Evolutionary conservation across 257 asterid species (phyloP).

Genomic region (Cynanchum wilfordii): DNA sequence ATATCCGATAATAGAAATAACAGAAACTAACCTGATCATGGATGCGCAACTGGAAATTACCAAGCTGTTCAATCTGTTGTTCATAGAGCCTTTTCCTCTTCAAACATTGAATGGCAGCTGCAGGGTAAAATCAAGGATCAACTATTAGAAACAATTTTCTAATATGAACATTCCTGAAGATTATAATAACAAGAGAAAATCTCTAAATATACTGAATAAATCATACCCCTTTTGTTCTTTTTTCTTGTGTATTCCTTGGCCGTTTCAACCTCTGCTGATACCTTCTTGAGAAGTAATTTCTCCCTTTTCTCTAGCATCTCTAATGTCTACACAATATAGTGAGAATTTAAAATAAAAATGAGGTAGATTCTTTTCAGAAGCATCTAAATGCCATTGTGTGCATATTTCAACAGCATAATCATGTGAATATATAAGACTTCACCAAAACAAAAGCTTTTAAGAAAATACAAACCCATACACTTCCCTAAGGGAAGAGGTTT

Average conservation of each 20-base stretch:
- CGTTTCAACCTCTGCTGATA: slow-evolving; percentile 54
- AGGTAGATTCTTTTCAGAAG: neutral
- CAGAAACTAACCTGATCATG: slow-evolving; percentile 66
- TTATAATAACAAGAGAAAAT: neutral
- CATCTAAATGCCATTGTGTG: neutral
- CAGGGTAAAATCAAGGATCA: slow-evolving; percentile 8
- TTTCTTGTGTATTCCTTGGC: slow-evolving; percentile 58
- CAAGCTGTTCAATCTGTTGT: slow-evolving; percentile 75
- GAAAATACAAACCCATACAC: neutral
- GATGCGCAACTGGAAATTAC: slow-evolving; percentile 71
- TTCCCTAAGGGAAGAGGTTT: neutral
- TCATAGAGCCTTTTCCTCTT: slow-evolving; percentile 81
- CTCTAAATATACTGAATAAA: neutral
- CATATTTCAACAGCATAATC: neutral
- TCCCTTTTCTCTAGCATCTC: slow-evolving; percentile 86
- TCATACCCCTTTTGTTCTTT: slow-evolving; percentile 68
- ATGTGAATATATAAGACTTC: neutral
- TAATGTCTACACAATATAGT: slow-evolving; percentile 38
- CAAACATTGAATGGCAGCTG: slow-evolving; percentile 89
- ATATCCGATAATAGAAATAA: neutral
- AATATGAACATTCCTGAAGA: too few species aligned
- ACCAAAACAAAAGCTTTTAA: neutral
- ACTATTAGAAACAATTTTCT: neutral
- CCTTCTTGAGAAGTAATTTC: slow-evolving; percentile 62
- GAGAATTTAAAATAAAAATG: slow-evolving; percentile 1